A percentile compares a stretch with the other conserved stretches of the same genome.
phyloP scores from a whole-genome alignment of 192 early-diverging fungal species.

The Backusella luteola region DNA sequence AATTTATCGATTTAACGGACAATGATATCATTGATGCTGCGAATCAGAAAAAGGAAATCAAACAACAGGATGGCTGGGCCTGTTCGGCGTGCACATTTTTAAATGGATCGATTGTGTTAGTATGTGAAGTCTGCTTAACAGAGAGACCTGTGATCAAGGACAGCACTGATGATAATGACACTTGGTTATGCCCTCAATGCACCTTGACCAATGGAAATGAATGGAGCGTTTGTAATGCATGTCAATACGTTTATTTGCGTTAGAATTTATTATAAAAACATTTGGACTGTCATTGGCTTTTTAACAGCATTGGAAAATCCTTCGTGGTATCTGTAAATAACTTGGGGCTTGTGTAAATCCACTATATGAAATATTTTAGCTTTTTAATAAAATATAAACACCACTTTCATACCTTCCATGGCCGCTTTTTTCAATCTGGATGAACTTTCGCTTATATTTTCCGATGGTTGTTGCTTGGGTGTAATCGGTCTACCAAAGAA shows the following conservation, averaged over 20 bases:
- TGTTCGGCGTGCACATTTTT: slow-evolving; percentile 59
- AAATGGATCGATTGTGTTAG: slow-evolving; percentile 42
- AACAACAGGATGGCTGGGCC: slow-evolving; percentile 34
- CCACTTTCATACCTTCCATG: background rate
- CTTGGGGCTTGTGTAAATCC: slow-evolving; percentile 32
- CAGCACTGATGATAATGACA: too few relatives aligned
- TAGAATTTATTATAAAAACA: slow-evolving; percentile 48
- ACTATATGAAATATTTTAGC: background rate
- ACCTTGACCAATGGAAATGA: background rate
- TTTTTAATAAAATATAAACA: background rate
- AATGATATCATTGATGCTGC: background rate
- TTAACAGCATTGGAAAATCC: slow-evolving; percentile 91
- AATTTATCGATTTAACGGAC: background rate
- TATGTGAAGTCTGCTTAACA: slow-evolving; percentile 47
- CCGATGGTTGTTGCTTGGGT: slow-evolving; percentile 5
- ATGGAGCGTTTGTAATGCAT: slow-evolving; percentile 6
- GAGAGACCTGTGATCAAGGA: slow-evolving; percentile 14
- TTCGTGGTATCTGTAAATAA: slow-evolving; percentile 81
- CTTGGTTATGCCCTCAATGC: background rate
- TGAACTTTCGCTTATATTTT: background rate
- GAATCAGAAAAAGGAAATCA: background rate
- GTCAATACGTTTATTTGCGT: slow-evolving; percentile 2
- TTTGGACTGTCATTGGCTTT: slow-evolving; percentile 64
- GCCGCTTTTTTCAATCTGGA: slow-evolving; percentile 8
- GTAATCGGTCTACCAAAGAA: slow-evolving; percentile 81